Evolutionary conservation across 2,329 filamentous ascomycete genomes (phyloP).

Genomic region (Alternaria arbusti): DNA sequence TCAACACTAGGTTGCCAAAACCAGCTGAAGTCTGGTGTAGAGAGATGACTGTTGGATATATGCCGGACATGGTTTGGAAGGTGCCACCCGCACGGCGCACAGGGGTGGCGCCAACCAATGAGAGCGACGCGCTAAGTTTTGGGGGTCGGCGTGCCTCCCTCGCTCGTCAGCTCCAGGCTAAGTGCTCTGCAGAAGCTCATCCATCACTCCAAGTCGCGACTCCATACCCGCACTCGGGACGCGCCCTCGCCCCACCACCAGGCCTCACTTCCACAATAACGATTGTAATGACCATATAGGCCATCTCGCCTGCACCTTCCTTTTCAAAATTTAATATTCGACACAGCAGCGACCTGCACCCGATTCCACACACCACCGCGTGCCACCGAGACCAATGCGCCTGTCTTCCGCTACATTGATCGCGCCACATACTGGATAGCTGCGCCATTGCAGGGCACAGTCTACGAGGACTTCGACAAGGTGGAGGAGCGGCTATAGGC

Average conservation of each 20-base stretch:
- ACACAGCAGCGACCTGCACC: slow-evolving; percentile 11
- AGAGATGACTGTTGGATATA: not conserved
- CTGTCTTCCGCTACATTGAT: slow-evolving; percentile 19
- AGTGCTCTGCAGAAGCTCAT: slow-evolving; percentile 25
- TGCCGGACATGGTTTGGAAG: not conserved
- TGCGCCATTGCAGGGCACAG: slow-evolving; percentile 7
- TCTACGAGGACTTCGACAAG: slow-evolving; percentile 13
- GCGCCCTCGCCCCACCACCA: slow-evolving; percentile 35
- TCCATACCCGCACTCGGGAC: slow-evolving; percentile 36
- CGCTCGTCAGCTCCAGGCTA: slow-evolving; percentile 10
- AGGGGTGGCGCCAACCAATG: not conserved
- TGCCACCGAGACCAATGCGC: slow-evolving; percentile 34
- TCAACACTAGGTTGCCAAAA: not conserved
- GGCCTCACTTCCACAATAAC: slow-evolving; percentile 31
- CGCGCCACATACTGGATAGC: slow-evolving; percentile 22
- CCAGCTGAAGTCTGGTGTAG: not conserved
- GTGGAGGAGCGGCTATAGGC: slow-evolving; percentile 30
- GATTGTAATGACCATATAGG: slow-evolving; percentile 39
- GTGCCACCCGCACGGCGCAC: not conserved
- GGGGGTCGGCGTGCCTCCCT: slow-evolving; percentile 1
- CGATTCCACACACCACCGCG: slow-evolving; percentile 15
- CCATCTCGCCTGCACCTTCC: slow-evolving; percentile 27
- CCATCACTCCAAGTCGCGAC: slow-evolving; percentile 30
- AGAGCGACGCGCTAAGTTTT: not conserved
- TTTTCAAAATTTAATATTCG: slow-evolving; percentile 28